A percentile compares a stretch with the other conserved stretches of the same genome.
These are phyloP conservation scores for Suillus occidentalis DNA, from an alignment of 768 basidiomycete genomes.

Conservation along the genomic window DNA sequence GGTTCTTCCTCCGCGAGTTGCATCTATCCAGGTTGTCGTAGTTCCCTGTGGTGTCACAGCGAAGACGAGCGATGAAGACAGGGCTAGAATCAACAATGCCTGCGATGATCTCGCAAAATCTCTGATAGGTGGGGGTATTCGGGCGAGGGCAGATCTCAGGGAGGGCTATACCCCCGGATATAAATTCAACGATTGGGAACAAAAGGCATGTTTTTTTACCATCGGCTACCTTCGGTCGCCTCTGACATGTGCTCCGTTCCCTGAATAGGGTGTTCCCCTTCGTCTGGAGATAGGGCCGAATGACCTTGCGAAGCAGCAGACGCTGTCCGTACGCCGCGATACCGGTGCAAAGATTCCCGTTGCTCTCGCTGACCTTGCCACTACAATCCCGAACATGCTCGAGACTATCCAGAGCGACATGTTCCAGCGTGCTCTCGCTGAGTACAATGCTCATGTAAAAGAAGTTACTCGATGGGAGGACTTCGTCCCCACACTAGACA, in stretches of 20 bases:
- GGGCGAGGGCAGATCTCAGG: constrained; percentile 87
- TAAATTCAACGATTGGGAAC: constrained; percentile 99
- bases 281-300: constrained; percentile 97
- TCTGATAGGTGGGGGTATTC: constrained; percentile 70
- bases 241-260: constrained; percentile 6
- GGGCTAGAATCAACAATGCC: constrained; percentile 69
- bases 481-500: constrained; percentile 86
- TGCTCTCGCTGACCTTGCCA: constrained; percentile 46
- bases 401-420: constrained; percentile 88
- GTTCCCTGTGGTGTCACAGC: constrained; percentile 95
- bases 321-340: constrained; percentile 81
- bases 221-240: background rate
- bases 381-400: constrained; percentile 62
- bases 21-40: constrained; percentile 86
- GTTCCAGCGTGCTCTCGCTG: constrained; percentile 74
- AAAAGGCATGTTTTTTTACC: constrained; percentile 60
- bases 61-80: constrained; percentile 68
- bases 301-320: constrained; percentile 82
- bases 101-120: constrained; percentile 76
- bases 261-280: constrained; percentile 83
- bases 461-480: constrained; percentile 87
- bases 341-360: constrained; percentile 62
- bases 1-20: constrained; percentile 96
- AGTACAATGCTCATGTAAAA: constrained; percentile 70
- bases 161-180: constrained; percentile 98